Percentiles rank a stretch among this genome's conserved stretches.
These are phyloP conservation scores for Phialophora expanda DNA, from an alignment of 2,329 filamentous ascomycete genomes.

Conservation along the genomic window DNA sequence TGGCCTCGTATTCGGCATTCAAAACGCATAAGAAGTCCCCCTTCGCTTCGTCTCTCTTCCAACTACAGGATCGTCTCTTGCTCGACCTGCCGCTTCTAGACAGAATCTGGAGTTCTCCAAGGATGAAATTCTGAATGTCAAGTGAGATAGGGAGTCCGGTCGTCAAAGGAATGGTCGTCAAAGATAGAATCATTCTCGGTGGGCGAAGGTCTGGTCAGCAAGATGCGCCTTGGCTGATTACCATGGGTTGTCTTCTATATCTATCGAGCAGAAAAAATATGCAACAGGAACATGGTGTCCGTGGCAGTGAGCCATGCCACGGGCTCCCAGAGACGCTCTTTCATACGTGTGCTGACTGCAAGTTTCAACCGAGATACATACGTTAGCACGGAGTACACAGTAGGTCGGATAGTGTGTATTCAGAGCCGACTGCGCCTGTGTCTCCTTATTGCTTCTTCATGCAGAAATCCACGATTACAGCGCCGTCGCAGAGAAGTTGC, in stretches of 20 bases:
- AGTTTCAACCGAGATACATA: not conserved
- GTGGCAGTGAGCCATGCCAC: not conserved
- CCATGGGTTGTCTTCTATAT: not conserved
- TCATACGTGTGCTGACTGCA: not conserved
- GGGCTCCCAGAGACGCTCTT: not conserved
- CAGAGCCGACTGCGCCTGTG: not conserved
- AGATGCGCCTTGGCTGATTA: not conserved
- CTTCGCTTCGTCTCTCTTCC: conserved; percentile 7
- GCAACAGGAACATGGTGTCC: not conserved
- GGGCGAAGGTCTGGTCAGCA: not conserved
- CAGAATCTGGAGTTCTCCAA: not conserved
- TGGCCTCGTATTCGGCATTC: not conserved
- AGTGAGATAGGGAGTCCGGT: not conserved
- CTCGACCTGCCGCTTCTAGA: not conserved
- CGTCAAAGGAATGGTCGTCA: not conserved
- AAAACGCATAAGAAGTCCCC: not conserved
- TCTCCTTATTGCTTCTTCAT: not conserved
- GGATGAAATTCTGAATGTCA: not conserved
- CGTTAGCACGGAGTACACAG: too few relatives aligned
- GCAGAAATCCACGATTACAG: not conserved
- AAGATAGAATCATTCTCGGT: not conserved
- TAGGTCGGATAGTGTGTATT: too few relatives aligned
- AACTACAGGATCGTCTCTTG: not conserved
- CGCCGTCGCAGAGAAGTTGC: not conserved
- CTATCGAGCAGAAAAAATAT: not conserved